A percentile compares a stretch with the other conserved stretches of the same genome.
These are phyloP conservation scores for Tinospora cordifolia DNA, from an alignment of 164 flowering plant genomes.

Conservation along the genomic window DNA sequence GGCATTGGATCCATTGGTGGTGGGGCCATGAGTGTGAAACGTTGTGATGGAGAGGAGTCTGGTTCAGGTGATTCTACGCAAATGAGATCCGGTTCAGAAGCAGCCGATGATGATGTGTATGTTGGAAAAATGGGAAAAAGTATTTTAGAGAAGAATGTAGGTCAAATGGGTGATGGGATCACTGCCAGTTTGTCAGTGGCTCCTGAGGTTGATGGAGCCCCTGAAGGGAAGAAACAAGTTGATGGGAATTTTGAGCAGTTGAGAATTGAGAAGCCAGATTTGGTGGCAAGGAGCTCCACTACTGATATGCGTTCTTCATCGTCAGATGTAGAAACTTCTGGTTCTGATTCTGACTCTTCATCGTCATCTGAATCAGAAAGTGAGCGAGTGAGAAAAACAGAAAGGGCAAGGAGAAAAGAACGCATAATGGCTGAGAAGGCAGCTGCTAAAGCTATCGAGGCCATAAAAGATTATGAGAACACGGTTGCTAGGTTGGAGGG, in stretches of 20 bases:
- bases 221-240: constrained; percentile 22
- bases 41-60: constrained; percentile 34
- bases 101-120: constrained; percentile 18
- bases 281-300: constrained; percentile 18
- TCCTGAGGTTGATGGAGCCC: constrained; percentile 19
- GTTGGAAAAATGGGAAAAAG: constrained; percentile 10
- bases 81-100: constrained; percentile 28
- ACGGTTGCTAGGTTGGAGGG: constrained; percentile 84
- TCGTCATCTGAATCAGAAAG: constrained; percentile 73
- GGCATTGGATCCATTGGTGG: constrained; percentile 17
- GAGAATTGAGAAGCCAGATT: constrained; percentile 17
- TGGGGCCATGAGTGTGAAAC: constrained; percentile 22
- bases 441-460: constrained; percentile 72
- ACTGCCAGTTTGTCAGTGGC: background rate
- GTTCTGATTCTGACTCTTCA: constrained; percentile 55
- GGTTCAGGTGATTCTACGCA: constrained; percentile 21
- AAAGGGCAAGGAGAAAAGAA: constrained; percentile 52
- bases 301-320: constrained; percentile 34
- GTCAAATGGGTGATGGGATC: background rate
- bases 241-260: constrained; percentile 15
- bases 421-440: constrained; percentile 70
- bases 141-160: constrained; percentile 9
- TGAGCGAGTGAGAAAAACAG: constrained; percentile 56
- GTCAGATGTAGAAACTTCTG: constrained; percentile 45
- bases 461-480: constrained; percentile 77